A percentile compares a stretch with the other conserved stretches of the same genome.
Conservation (phyloP, 1,284 basidiomycete species). For the Xerocomus amazonicus region DNA sequence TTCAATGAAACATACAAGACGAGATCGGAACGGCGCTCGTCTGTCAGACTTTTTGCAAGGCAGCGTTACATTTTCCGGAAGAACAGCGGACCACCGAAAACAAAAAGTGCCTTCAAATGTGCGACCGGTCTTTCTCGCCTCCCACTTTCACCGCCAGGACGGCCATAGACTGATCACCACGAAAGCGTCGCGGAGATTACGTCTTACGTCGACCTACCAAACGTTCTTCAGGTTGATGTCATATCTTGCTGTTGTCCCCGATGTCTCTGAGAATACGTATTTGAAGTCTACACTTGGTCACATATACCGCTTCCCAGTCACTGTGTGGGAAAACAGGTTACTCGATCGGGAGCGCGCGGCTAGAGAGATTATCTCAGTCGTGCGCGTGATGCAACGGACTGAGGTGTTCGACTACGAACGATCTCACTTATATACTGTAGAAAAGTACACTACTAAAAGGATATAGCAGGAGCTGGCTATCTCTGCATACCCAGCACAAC, state of each 20-base stretch:
- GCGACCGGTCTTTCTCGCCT: neutral
- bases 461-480: no score
- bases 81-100: neutral
- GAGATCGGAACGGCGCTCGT: neutral
- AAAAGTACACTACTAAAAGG: no score
- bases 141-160: neutral
- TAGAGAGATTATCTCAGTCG: no score
- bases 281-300: conserved; percentile 67
- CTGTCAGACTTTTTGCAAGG: no score
- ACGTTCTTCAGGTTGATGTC: conserved; percentile 48
- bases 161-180: conserved; percentile 5
- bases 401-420: no score
- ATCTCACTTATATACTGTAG: no score
- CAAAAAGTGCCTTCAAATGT: neutral
- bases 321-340: no score
- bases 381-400: conserved; percentile 55
- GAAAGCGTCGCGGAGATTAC: conserved; percentile 11
- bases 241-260: conserved; percentile 46
- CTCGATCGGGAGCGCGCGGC: no score
- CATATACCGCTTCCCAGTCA: conserved; percentile 46
- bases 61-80: neutral
- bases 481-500: no score
- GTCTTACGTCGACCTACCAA: conserved; percentile 5
- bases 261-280: conserved; percentile 56
- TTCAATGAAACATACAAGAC: neutral